Base-by-base conservation (phyloP, 2,329 filamentous ascomycete species). In the Claviceps pusilla region DNA sequence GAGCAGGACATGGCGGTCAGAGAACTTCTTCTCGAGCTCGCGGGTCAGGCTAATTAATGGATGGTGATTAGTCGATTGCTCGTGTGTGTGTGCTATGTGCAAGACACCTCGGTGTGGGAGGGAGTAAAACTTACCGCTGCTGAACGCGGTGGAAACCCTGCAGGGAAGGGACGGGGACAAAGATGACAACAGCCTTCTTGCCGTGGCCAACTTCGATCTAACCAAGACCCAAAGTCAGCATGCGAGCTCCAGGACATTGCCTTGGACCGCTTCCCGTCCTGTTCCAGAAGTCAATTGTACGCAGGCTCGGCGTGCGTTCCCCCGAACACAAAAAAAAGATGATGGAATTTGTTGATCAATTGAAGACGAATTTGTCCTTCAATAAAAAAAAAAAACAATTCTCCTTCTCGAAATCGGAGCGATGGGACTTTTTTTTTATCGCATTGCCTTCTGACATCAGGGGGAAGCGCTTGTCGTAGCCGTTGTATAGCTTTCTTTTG, bases 21-120 rank as follows among this genome's bases (percentile, higher is more conserved):
- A 97, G 89, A 98, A 98, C 82, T 98, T 98, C 89, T 98, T 98
- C 87, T 98, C 93, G 72, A 98, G 90, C 83, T 98, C 93, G 78
- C 93, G 93, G 76, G 93, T 98, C 72, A 98, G 85, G 73, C 91
- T 97, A 56, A 4, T 3, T n/a, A n/a, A n/a, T 2, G 6, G 9
- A 37, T 29, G 24, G 24, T 24, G 24, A 31, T 47, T 28, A 50
- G 43, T 39, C n/a, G 1, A 19, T 3, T 28, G 7, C 10, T 48
- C 9, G 4, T 35, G 31, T 24, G 24, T 24, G 12, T 9, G 14
- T 24, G 4, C 16, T 1, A 24, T 3, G 47, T 12, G 31, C 24
- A n/a, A 24, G n/a, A 3, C 29, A 35, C 6, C 3, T 24, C 35
- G 4, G 3, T 29, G 9, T 19, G 3, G 1, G 50, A 4, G 31